Evolutionary conservation across 2,329 filamentous ascomycete genomes (phyloP).

Genomic region (Drechslerella coelobrocha): DNA sequence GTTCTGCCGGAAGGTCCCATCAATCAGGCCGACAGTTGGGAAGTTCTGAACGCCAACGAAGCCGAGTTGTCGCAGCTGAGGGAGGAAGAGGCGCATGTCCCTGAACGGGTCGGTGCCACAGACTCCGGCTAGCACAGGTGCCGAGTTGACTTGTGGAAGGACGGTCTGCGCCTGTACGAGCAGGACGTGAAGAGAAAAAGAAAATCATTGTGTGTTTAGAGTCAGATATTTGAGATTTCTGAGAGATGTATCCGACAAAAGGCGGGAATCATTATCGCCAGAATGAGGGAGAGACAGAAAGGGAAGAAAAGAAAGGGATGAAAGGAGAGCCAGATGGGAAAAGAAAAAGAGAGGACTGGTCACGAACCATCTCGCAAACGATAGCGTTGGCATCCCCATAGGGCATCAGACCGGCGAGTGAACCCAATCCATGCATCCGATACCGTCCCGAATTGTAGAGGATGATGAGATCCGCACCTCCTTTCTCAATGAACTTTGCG

Average conservation of each 20-base stretch:
- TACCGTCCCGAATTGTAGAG: constrained; percentile 76
- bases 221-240: neutral
- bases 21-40: constrained; percentile 74
- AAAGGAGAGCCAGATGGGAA: neutral
- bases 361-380: constrained; percentile 58
- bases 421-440: constrained; percentile 75
- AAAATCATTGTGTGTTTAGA: neutral
- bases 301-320: constrained; percentile 6
- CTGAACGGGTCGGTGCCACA: constrained; percentile 75
- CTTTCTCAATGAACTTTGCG: constrained; percentile 73
- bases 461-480: constrained; percentile 73
- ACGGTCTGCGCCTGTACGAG: constrained; percentile 67
- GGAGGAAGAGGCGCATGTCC: constrained; percentile 67
- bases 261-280: neutral
- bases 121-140: constrained; percentile 73
- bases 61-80: constrained; percentile 67
- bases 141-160: constrained; percentile 68
- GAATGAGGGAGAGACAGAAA: constrained; percentile 16
- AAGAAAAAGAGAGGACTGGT: constrained; percentile 23
- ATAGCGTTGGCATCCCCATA: constrained; percentile 59
- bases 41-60: constrained; percentile 77
- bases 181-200: neutral
- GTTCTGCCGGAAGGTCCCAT: constrained; percentile 71
- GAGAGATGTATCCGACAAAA: neutral
- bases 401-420: constrained; percentile 64